A percentile compares a stretch with the other conserved stretches of the same genome.
Evolutionary conservation across 1,139 yeast genomes (phyloP).

Genomic region (Geotrichum reessii): DNA sequence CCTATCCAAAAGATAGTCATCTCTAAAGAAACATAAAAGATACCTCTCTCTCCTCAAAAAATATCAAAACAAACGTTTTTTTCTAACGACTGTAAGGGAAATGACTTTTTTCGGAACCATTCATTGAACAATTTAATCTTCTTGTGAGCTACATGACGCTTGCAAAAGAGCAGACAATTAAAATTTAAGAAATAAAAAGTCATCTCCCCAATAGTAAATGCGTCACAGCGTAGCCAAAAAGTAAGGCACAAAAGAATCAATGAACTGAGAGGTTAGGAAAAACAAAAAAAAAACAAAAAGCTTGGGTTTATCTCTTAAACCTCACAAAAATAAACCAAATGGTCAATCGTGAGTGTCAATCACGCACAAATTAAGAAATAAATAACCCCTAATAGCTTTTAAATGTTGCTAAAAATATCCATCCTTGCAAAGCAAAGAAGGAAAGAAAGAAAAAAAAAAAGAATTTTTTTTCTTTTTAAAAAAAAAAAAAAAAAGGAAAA

Average conservation of each 20-base stretch:
- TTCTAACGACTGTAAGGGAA: slow-evolving; percentile 2
- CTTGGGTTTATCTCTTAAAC: neutral
- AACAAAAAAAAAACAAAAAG: no score
- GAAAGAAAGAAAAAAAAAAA: slow-evolving; percentile 5
- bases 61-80: neutral
- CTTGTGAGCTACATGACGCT: slow-evolving; percentile 8
- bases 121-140: slow-evolving; percentile 9
- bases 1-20: neutral
- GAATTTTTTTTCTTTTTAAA: no score
- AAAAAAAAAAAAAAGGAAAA: no score
- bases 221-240: neutral
- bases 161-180: slow-evolving; percentile 8
- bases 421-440: slow-evolving; percentile 4
- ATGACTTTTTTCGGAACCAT: slow-evolving; percentile 1
- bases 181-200: slow-evolving; percentile 5
- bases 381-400: neutral
- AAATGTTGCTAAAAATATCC: neutral
- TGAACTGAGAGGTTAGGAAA: slow-evolving; percentile 3
- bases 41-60: neutral
- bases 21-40: neutral
- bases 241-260: neutral
- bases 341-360: neutral
- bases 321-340: neutral
- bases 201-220: slow-evolving; percentile 11
- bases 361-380: neutral